Percentiles rank a stretch among this genome's conserved stretches.
Conservation (phyloP, 257 asterid genomes). For the Euphrasia confusa region DNA sequence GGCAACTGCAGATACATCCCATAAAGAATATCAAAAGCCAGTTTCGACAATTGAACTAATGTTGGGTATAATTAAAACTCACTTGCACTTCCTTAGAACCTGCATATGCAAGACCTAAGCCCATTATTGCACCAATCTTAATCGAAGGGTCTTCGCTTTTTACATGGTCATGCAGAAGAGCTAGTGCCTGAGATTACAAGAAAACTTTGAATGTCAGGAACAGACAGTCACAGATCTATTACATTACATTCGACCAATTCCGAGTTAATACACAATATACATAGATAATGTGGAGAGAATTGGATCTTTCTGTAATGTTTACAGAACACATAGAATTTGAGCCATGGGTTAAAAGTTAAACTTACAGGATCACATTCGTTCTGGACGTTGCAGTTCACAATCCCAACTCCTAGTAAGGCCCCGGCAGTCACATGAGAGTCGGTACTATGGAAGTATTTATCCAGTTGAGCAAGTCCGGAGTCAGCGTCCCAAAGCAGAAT, state of each 20-base stretch:
- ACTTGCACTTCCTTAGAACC: constrained; percentile 88
- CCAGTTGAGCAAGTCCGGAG: constrained; percentile 90
- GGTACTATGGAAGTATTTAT: constrained; percentile 79
- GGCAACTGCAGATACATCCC: constrained; percentile 11
- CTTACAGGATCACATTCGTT: constrained; percentile 96
- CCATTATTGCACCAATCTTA: constrained; percentile 97
- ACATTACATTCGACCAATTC: constrained; percentile 9
- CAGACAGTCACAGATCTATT: constrained; percentile 1
- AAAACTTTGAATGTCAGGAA: constrained; percentile 19
- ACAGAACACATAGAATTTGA: background rate
- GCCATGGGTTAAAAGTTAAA: background rate
- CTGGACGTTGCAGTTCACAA: constrained; percentile 70
- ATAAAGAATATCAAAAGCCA: background rate
- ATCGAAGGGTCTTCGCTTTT: constrained; percentile 70
- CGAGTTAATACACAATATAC: background rate
- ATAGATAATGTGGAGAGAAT: background rate
- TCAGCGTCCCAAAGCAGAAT: constrained; percentile 94
- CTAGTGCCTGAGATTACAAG: constrained; percentile 64
- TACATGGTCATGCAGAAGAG: constrained; percentile 71
- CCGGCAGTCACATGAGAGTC: constrained; percentile 77
- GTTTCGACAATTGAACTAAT: background rate
- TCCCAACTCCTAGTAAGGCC: constrained; percentile 87
- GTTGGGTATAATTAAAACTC: constrained; percentile 18
- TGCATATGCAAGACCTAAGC: constrained; percentile 95
- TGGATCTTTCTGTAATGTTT: background rate